Percentiles rank a stretch among this genome's conserved stretches.
phyloP scores from a whole-genome alignment of 805 yeast genomes.

The Candida glaebosa region DNA sequence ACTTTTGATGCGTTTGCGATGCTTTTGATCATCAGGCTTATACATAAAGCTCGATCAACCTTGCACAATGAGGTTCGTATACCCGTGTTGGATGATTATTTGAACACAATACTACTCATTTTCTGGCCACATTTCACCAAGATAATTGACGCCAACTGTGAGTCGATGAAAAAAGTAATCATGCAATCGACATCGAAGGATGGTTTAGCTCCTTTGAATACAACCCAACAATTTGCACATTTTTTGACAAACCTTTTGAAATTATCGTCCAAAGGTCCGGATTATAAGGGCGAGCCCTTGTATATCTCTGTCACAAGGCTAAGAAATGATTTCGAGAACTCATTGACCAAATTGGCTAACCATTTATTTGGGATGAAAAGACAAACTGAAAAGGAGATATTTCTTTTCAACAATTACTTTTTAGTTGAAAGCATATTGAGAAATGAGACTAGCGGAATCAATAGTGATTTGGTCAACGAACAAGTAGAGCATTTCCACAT shows the following conservation, averaged over 20 bases:
- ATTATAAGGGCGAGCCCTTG: slow-evolving; percentile 61
- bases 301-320: slow-evolving; percentile 64
- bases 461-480: slow-evolving; percentile 27
- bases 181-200: slow-evolving; percentile 25
- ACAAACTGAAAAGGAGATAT: slow-evolving; percentile 56
- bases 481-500: slow-evolving; percentile 37
- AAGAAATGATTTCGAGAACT: slow-evolving; percentile 75
- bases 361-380: slow-evolving; percentile 35
- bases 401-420: slow-evolving; percentile 70
- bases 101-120: slow-evolving; percentile 58
- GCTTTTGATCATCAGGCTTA: slow-evolving; percentile 66
- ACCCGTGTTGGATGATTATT: slow-evolving; percentile 68
- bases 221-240: slow-evolving; percentile 79
- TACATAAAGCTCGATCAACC: slow-evolving; percentile 61
- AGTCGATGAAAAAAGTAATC: slow-evolving; percentile 54
- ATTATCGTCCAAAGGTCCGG: slow-evolving; percentile 31
- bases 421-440: slow-evolving; percentile 55
- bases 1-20: slow-evolving; percentile 77
- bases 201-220: slow-evolving; percentile 43
- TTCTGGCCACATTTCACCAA: slow-evolving; percentile 87
- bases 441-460: slow-evolving; percentile 23
- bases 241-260: slow-evolving; percentile 68
- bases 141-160: slow-evolving; percentile 74
- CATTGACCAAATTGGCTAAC: slow-evolving; percentile 65
- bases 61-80: slow-evolving; percentile 62